phyloP scores from a whole-genome alignment of 495 filamentous ascomycete species.

The Astrocystis sublimbata region DNA sequence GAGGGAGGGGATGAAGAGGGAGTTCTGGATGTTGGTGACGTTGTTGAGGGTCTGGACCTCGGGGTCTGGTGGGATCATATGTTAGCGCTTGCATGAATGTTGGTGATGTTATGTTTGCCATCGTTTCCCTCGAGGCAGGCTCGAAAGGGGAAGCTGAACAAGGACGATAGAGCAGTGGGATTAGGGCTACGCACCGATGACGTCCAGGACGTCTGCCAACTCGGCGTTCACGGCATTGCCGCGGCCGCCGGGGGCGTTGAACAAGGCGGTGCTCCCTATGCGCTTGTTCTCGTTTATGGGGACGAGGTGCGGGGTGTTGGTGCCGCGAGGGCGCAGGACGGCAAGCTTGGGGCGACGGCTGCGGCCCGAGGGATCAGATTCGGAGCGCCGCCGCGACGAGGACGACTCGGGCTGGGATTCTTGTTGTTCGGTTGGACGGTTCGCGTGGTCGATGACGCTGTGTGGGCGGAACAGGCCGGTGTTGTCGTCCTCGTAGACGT shows the following conservation, averaged over 20 bases:
- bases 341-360: conserved; percentile 25
- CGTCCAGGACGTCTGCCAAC: conserved; percentile 69
- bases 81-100: not conserved
- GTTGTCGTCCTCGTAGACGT: conserved; percentile 17
- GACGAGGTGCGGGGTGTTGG: conserved; percentile 18
- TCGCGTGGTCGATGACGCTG: not conserved
- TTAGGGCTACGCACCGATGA: conserved; percentile 58
- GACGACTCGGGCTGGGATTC: not conserved
- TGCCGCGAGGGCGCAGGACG: conserved; percentile 26
- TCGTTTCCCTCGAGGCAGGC: too few relatives aligned
- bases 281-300: conserved; percentile 21
- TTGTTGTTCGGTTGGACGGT: not conserved
- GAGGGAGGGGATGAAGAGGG: conserved; percentile 72
- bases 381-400: conserved; percentile 25
- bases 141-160: not conserved
- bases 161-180: not conserved
- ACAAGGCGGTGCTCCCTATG: conserved; percentile 30
- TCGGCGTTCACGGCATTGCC: conserved; percentile 55
- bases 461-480: conserved; percentile 1
- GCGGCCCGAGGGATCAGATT: conserved; percentile 28
- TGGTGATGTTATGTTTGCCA: too few relatives aligned
- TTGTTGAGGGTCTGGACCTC: conserved; percentile 73
- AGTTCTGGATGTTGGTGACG: conserved; percentile 79
- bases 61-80: conserved; percentile 54
- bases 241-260: conserved; percentile 35